Conservation (phyloP, 148 eudicot genomes). For the Rhododendron griersonianum region DNA sequence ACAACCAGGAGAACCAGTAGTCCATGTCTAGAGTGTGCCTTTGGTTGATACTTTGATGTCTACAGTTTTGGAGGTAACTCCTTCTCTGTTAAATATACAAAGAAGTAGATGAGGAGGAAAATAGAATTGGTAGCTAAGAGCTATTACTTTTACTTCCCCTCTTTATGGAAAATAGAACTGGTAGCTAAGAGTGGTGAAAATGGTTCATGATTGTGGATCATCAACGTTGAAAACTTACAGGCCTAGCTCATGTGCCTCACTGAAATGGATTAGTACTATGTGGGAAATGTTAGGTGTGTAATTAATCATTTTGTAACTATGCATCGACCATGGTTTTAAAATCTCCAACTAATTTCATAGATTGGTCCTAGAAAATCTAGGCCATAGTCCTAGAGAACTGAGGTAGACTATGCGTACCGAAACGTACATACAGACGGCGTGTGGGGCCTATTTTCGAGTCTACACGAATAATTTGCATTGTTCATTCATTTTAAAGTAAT, state of each 20-base stretch:
- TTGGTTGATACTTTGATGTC: background rate
- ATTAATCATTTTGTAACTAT: background rate
- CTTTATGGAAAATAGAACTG: background rate
- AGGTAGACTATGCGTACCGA: background rate
- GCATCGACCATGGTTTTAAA: background rate
- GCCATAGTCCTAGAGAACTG: background rate
- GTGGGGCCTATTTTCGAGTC: background rate
- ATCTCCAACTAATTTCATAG: background rate
- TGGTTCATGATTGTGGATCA: background rate
- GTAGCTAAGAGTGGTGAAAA: background rate
- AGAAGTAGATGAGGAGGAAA: background rate
- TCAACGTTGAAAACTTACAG: background rate
- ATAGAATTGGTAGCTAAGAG: background rate
- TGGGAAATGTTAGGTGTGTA: background rate
- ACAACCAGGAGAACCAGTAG: slow-evolving; percentile 40
- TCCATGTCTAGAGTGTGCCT: slow-evolving; percentile 19
- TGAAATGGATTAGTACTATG: background rate
- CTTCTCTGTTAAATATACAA: background rate
- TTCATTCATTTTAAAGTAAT: no score
- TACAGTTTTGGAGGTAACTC: background rate
- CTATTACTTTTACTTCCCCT: background rate
- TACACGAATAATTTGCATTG: background rate
- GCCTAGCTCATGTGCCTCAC: background rate
- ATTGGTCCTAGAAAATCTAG: background rate
- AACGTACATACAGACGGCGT: background rate